Evolutionary conservation across 2,329 filamentous ascomycete genomes (phyloP).

Genomic region (Hypoxylon sp.): DNA sequence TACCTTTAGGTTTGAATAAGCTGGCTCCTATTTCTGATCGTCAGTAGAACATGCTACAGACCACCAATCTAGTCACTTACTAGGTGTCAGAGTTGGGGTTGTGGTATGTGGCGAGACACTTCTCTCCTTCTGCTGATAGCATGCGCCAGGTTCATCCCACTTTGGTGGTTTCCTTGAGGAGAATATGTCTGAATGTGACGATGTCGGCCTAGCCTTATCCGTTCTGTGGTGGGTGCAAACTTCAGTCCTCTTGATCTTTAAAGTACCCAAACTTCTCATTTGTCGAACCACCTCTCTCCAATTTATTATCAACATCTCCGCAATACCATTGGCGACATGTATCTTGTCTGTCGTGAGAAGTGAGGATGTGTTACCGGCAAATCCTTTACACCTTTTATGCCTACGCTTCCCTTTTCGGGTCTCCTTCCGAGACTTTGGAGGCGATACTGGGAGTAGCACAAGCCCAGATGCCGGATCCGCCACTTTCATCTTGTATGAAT

Average conservation of each 20-base stretch:
- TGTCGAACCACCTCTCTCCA: constrained; percentile 76
- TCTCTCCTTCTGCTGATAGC: constrained; percentile 42
- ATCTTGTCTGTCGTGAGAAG: constrained; percentile 68
- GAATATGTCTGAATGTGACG: constrained; percentile 62
- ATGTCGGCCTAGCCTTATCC: constrained; percentile 51
- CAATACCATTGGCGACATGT: constrained; percentile 70
- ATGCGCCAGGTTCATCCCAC: constrained; percentile 52
- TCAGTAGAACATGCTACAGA: background rate
- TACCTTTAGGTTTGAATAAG: constrained; percentile 16
- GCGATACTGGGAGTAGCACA: constrained; percentile 60
- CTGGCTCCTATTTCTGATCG: constrained; percentile 37
- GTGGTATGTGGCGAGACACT: constrained; percentile 58
- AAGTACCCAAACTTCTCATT: constrained; percentile 65
- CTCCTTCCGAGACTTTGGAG: constrained; percentile 62
- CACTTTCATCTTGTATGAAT: constrained; percentile 65
- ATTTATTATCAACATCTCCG: constrained; percentile 76
- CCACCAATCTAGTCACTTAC: constrained; percentile 45
- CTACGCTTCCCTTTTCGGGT: constrained; percentile 57
- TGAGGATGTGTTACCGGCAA: constrained; percentile 41
- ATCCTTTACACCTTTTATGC: constrained; percentile 52
- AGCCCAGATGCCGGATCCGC: constrained; percentile 60
- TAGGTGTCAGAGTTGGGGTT: constrained; percentile 53
- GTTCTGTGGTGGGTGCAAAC: constrained; percentile 23
- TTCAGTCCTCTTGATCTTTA: constrained; percentile 47
- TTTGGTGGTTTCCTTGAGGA: constrained; percentile 57